Conservation (phyloP, 2,329 filamentous ascomycete genomes). For the Endoconidiophora polonica region DNA sequence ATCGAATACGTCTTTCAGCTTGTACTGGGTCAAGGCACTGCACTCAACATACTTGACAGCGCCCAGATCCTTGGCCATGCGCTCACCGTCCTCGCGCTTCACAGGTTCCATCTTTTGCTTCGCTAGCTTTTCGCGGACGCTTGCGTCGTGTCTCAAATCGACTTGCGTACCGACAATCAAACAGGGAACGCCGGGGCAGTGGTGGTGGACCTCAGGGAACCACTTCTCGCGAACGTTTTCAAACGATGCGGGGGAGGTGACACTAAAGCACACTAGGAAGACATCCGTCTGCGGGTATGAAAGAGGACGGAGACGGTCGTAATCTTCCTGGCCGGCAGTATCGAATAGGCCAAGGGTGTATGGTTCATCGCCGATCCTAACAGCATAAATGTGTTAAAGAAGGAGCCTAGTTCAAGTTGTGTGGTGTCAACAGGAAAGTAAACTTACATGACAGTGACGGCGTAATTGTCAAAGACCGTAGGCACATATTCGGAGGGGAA, state of each 20-base stretch:
- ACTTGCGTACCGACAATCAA: conserved; percentile 96
- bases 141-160: conserved; percentile 78
- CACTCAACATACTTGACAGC: conserved; percentile 99
- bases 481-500: conserved; percentile 99
- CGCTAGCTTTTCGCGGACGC: conserved; percentile 74
- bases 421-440: neutral
- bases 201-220: conserved; percentile 97
- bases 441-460: conserved; percentile 96
- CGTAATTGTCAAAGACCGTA: conserved; percentile 99
- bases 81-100: conserved; percentile 78
- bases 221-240: conserved; percentile 99
- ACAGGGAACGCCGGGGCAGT: conserved; percentile 94
- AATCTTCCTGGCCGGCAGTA: conserved; percentile 98
- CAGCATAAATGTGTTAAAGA: neutral
- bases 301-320: conserved; percentile 86
- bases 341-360: conserved; percentile 96
- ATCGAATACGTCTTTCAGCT: conserved; percentile 97
- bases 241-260: conserved; percentile 92
- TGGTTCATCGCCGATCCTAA: conserved; percentile 95
- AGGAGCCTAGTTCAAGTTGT: neutral
- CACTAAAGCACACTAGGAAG: conserved; percentile 96
- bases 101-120: conserved; percentile 97
- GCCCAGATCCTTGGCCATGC: conserved; percentile 92
- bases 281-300: conserved; percentile 98
- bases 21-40: conserved; percentile 93